Base-by-base conservation (phyloP, 2,329 filamentous ascomycete species). In the Exophiala viscosa region DNA sequence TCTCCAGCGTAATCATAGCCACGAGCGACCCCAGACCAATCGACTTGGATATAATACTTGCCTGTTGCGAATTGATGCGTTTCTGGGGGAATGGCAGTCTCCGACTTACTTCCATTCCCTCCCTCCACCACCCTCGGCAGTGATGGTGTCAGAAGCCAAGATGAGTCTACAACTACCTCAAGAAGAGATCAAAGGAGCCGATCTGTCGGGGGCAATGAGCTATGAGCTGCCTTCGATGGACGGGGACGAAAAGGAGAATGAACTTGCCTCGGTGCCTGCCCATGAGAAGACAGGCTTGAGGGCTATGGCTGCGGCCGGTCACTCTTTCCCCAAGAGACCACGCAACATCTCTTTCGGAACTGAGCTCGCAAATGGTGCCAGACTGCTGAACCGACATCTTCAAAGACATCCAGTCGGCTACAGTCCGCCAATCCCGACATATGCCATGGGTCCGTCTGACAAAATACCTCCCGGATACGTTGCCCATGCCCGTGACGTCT, bases 41-140 rank as follows among this genome's bases (percentile, higher is more conserved):
- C 45, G 51, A 14, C 20, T 60, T 31, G 53, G 56, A 32, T 57
- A 55, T 40, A 54, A 59, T 33, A 52, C 50, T 14, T 56, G 52
- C 44, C 45, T 41, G 8, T 72, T 99, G 43, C 86, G 93, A 1
- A 79, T 99, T 5, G 93, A 99, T 70, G 87, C 91, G 0, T 96
- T 95, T 66, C 78, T 99, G 0, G 92, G 93, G 44, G 93, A 99
- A 76, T 99, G 93, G 93, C 78, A 97, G 28, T 88, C 87, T 1
- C 89, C 90, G 1, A 86, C 91, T 65, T 99, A 99, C 69, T 99
- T 92, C 65, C 90, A 96, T 58, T 80, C 87, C 47, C 96, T 96
- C 59, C 92, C 88, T 0, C 88, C 90, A 2, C 93, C 93, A 9
- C 93, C 84, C 39, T 92, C 90, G 2, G 82, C 86, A 3, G 81